Conservation (phyloP, 179 eudicot species). For the Beta macrorhiza region DNA sequence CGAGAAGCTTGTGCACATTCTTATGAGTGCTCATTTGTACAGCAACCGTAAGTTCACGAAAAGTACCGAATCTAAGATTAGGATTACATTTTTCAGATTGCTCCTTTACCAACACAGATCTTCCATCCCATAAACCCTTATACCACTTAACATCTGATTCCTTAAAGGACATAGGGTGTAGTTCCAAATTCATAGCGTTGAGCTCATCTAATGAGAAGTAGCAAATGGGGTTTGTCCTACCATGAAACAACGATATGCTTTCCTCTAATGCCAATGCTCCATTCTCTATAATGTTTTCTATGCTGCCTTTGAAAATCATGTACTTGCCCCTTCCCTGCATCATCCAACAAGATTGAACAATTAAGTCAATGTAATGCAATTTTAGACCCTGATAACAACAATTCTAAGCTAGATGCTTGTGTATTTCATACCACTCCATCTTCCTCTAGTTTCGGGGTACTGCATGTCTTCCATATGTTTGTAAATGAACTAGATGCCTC, state of each 20-base stretch:
- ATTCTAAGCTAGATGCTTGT: neutral
- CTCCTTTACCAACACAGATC: neutral
- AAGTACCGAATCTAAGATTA: neutral
- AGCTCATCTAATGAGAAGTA: slow-evolving; percentile 14
- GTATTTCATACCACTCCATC: neutral
- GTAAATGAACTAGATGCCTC: neutral
- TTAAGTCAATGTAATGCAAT: neutral
- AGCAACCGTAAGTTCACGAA: slow-evolving; percentile 6
- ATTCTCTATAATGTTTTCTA: neutral
- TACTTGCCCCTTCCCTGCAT: neutral
- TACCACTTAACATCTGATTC: slow-evolving; percentile 6
- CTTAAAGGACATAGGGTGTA: neutral
- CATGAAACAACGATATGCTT: slow-evolving; percentile 6
- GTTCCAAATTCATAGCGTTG: slow-evolving; percentile 5
- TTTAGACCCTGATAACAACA: neutral
- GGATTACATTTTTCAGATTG: neutral
- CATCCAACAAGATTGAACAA: neutral
- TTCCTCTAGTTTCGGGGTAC: neutral
- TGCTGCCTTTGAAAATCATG: slow-evolving; percentile 1
- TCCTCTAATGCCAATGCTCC: slow-evolving; percentile 1
- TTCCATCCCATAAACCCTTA: slow-evolving; percentile 16
- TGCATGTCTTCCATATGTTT: neutral
- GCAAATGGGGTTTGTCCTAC: slow-evolving; percentile 6
- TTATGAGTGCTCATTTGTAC: slow-evolving; percentile 10
- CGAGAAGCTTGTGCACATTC: slow-evolving; percentile 12